phyloP scores from a whole-genome alignment of 1,284 basidiomycete species.

The Rhodofomes roseus region DNA sequence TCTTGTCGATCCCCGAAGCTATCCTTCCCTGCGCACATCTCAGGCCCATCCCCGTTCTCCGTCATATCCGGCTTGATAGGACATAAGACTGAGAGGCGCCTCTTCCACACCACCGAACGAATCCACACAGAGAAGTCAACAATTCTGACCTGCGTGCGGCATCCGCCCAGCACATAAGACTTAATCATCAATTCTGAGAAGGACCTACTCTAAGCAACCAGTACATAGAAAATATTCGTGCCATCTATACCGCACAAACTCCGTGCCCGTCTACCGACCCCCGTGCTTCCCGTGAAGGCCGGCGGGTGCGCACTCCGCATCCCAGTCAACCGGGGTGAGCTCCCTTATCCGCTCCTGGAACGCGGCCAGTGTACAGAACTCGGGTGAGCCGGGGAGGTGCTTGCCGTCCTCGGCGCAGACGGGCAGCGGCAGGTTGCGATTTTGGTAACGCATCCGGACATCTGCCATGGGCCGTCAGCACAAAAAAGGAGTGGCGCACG shows the following conservation, averaged over 20 bases:
- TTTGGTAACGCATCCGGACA: conserved; percentile 77
- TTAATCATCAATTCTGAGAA: not conserved
- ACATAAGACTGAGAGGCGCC: no score
- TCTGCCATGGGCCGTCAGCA: conserved; percentile 35
- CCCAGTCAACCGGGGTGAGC: conserved; percentile 63
- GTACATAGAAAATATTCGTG: not conserved
- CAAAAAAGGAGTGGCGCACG: not conserved
- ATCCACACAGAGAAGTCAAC: no score
- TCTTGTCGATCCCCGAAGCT: no score
- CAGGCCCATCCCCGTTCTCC: no score
- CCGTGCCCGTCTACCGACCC: not conserved
- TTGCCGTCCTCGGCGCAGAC: conserved; percentile 64
- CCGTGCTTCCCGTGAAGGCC: not conserved
- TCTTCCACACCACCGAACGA: no score
- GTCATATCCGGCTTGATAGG: no score
- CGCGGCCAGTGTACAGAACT: conserved; percentile 72
- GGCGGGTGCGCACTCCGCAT: conserved; percentile 46
- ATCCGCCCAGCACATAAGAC: not conserved
- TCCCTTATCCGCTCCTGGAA: conserved; percentile 62
- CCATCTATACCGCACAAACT: not conserved
- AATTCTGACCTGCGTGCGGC: no score
- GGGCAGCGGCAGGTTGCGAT: conserved; percentile 62
- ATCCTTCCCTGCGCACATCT: no score
- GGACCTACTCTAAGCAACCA: not conserved
- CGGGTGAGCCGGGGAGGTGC: conserved; percentile 69